These are phyloP conservation scores for Cenococcum geophilum DNA, from an alignment of 495 filamentous ascomycete species.

Conservation along the genomic window DNA sequence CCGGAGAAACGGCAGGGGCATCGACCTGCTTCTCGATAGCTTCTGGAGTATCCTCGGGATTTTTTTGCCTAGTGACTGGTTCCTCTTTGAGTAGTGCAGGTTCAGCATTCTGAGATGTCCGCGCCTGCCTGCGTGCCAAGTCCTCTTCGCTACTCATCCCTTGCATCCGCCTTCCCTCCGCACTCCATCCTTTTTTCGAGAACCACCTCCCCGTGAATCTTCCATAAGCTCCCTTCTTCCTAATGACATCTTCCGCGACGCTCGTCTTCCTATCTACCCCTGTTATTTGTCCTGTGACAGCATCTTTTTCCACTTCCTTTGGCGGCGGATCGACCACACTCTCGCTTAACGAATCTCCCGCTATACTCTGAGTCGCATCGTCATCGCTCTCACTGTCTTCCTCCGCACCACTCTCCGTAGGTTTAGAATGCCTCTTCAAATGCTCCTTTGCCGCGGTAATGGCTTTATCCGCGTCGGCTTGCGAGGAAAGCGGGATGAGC, in stretches of 20 bases:
- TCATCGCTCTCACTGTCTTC: constrained; percentile 39
- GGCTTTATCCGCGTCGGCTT: constrained; percentile 62
- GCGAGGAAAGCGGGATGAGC: constrained; percentile 76
- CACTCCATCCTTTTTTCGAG: constrained; percentile 69
- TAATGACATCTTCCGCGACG: constrained; percentile 79
- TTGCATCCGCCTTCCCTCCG: constrained; percentile 50
- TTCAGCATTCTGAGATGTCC: constrained; percentile 18
- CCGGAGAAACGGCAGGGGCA: constrained; percentile 11
- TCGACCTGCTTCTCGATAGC: constrained; percentile 14
- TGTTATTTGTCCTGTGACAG: constrained; percentile 24
- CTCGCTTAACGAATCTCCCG: constrained; percentile 35
- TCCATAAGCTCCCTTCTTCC: constrained; percentile 70
- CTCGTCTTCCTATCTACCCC: constrained; percentile 44
- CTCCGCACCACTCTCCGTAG: constrained; percentile 26
- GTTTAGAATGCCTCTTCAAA: constrained; percentile 40
- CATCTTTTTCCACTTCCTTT: constrained; percentile 14
- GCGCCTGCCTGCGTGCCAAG: constrained; percentile 9
- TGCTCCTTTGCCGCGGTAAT: constrained; percentile 58
- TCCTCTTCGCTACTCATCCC: constrained; percentile 48
- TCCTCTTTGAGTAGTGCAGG: constrained; percentile 14
- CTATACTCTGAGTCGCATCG: constrained; percentile 16
- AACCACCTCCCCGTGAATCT: constrained; percentile 88
- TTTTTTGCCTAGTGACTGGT: background rate
- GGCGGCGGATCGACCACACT: constrained; percentile 3
- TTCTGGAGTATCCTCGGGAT: constrained; percentile 16